Percentiles rank a stretch among this genome's conserved stretches.
phyloP scores from a whole-genome alignment of 371 early-diverging fungal genomes.

The Nosema granulosis region DNA sequence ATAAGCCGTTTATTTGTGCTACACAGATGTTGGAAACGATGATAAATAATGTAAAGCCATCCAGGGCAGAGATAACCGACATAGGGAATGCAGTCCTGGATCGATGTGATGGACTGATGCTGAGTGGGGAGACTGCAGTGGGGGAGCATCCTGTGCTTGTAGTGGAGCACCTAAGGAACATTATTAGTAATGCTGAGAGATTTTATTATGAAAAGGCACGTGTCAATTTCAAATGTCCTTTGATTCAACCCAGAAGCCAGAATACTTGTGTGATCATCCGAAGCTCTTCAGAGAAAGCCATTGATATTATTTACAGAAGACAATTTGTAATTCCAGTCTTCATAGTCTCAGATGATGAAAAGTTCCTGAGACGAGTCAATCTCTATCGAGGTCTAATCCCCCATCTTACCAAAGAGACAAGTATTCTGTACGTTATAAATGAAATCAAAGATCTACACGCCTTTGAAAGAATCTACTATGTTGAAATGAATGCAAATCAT shows the following conservation, averaged over 20 bases:
- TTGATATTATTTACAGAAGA: neutral
- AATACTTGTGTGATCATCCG: slow-evolving; percentile 14
- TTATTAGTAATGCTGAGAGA: slow-evolving; percentile 50
- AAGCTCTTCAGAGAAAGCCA: neutral
- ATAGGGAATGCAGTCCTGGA: slow-evolving; percentile 92
- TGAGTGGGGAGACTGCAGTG: slow-evolving; percentile 93
- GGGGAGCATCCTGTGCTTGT: slow-evolving; percentile 73
- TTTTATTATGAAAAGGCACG: neutral
- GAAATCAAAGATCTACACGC: neutral
- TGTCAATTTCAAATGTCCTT: neutral
- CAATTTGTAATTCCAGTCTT: neutral
- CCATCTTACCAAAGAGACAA: neutral
- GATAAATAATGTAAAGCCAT: slow-evolving; percentile 86
- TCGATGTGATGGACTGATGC: slow-evolving; percentile 94
- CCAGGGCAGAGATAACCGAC: slow-evolving; percentile 93
- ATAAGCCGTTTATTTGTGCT: slow-evolving; percentile 87
- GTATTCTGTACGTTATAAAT: neutral
- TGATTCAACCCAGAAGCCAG: neutral
- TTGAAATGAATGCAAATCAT: neutral
- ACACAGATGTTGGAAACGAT: slow-evolving; percentile 98
- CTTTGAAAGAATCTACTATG: neutral
- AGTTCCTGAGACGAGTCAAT: slow-evolving; percentile 5
- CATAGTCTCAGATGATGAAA: slow-evolving; percentile 3
- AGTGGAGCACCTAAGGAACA: slow-evolving; percentile 45
- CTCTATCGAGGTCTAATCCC: slow-evolving; percentile 22